Evolutionary conservation across 2,329 filamentous ascomycete species (phyloP).

Genomic region (Xylaria sp.): DNA sequence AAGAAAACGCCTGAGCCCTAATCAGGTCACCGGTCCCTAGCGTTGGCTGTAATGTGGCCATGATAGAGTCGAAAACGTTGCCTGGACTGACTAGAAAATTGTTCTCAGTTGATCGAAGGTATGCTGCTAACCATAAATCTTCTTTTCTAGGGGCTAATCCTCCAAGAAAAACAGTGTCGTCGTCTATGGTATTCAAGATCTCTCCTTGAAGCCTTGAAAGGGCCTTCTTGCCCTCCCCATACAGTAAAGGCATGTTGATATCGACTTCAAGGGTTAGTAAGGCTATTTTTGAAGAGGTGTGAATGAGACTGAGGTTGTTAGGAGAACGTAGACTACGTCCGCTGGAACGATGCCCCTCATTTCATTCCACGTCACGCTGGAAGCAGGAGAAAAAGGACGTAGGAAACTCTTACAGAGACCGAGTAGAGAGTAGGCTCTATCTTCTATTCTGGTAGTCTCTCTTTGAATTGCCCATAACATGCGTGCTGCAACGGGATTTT

Average conservation of each 20-base stretch:
- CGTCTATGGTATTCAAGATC: constrained; percentile 22
- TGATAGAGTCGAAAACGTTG: not conserved
- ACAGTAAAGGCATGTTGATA: constrained; percentile 35
- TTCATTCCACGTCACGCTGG: not conserved
- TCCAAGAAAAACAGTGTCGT: constrained; percentile 24
- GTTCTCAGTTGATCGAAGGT: not conserved
- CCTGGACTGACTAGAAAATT: constrained; percentile 22
- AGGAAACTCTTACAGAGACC: constrained; percentile 20
- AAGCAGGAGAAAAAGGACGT: not conserved
- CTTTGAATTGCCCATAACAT: constrained; percentile 37
- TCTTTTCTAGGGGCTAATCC: not conserved
- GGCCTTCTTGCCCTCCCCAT: constrained; percentile 33
- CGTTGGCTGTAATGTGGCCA: not conserved
- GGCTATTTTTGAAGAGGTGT: not conserved
- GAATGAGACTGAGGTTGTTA: not conserved
- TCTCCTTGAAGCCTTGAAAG: constrained; percentile 32
- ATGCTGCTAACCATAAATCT: no score
- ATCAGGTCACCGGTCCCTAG: not conserved
- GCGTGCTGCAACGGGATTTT: constrained; percentile 14
- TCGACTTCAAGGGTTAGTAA: constrained; percentile 11
- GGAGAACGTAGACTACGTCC: not conserved
- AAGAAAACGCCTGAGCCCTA: not conserved
- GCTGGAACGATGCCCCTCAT: not conserved
- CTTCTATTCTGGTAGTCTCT: constrained; percentile 33
- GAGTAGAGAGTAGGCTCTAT: constrained; percentile 33